Evolutionary conservation across 768 basidiomycete genomes (phyloP), one percentile per base, ranked within the genome.

Genomic region (Amanita pseudoporphyria): DNA sequence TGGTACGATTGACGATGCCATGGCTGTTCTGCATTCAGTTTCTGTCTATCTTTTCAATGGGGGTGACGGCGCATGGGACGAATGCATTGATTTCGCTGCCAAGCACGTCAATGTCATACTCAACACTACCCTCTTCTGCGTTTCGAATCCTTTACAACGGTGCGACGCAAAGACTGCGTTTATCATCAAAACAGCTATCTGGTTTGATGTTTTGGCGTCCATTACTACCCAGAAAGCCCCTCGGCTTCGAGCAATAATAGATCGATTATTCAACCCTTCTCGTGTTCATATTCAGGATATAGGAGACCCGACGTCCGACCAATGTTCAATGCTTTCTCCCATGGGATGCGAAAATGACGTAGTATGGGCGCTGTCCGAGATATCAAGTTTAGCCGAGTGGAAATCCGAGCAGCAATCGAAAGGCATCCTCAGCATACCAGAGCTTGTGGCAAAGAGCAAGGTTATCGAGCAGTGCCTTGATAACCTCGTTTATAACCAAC

Each of bases 281-380:
- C 59, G 56, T 26, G 72, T 70, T 40, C 71, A 67, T 53, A 62
- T 77, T 43, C 58, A 62, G 19, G 67, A 68, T 49, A 59, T 63
- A 40, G 38, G 41, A 43, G 39, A 30, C 30, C 58, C 61, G 16
- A 30, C 47, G 16, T 48, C 45, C 43, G 56, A 66, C 37, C 68
- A 73, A 58, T 71, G 78, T 49, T 80, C 79, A n/a, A 91, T 91
- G 88, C 71, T 87, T 66, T 71, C 74, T 38, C 75, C 87, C 5
- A 91, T 92, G 87, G 88, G 88, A 16, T 89, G 88, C 70, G 82
- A 85, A 57, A 87, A 89, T 65, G 67, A 71, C 52, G 78, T 86
- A 47, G 78, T 91, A 42, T 82, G 84, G 72, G 86, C 84, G 22
- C 71, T 91, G 38, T 84, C 89, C 3, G 80, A 88, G 67, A 84